Evolutionary conservation across 2,329 filamentous ascomycete genomes (phyloP).

Genomic region (Talaromyces atroroseus): DNA sequence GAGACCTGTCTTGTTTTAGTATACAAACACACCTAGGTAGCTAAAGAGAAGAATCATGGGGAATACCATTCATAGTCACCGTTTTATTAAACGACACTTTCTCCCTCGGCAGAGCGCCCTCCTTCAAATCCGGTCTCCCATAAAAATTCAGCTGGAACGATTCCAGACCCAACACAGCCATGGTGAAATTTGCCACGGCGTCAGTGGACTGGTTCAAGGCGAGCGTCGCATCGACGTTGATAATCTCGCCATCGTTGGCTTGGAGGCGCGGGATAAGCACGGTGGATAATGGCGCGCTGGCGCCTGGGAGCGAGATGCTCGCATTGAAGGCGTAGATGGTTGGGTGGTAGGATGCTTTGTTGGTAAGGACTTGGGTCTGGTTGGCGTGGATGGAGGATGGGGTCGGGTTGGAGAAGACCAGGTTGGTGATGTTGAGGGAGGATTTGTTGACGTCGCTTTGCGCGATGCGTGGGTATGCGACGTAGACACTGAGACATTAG

Average conservation of each 20-base stretch:
- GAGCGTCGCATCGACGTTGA: slow-evolving; percentile 42
- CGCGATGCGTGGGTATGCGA: slow-evolving; percentile 55
- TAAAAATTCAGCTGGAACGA: slow-evolving; percentile 46
- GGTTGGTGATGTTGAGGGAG: slow-evolving; percentile 45
- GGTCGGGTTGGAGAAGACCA: slow-evolving; percentile 48
- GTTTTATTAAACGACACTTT: slow-evolving; percentile 53
- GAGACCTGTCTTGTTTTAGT: slow-evolving; percentile 42
- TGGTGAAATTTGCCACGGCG: slow-evolving; percentile 48
- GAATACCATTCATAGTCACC: slow-evolving; percentile 51
- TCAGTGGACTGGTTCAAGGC: slow-evolving; percentile 36
- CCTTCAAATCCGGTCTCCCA: slow-evolving; percentile 49
- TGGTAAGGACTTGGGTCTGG: slow-evolving; percentile 45
- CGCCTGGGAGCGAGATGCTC: slow-evolving; percentile 44
- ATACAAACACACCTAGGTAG: neutral
- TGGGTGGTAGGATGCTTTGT: slow-evolving; percentile 49
- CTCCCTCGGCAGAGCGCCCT: slow-evolving; percentile 46
- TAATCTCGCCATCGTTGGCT: slow-evolving; percentile 37
- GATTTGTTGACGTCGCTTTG: slow-evolving; percentile 51
- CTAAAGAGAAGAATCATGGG: slow-evolving; percentile 6
- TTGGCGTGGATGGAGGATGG: slow-evolving; percentile 46
- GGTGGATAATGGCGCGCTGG: slow-evolving; percentile 37
- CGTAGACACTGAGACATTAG: slow-evolving; percentile 45
- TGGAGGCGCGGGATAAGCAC: slow-evolving; percentile 44
- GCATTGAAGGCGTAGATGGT: slow-evolving; percentile 51
- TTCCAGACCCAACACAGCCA: slow-evolving; percentile 45